phyloP scores from a whole-genome alignment of 2,329 filamentous ascomycete species.

The Xylariales sp. region DNA sequence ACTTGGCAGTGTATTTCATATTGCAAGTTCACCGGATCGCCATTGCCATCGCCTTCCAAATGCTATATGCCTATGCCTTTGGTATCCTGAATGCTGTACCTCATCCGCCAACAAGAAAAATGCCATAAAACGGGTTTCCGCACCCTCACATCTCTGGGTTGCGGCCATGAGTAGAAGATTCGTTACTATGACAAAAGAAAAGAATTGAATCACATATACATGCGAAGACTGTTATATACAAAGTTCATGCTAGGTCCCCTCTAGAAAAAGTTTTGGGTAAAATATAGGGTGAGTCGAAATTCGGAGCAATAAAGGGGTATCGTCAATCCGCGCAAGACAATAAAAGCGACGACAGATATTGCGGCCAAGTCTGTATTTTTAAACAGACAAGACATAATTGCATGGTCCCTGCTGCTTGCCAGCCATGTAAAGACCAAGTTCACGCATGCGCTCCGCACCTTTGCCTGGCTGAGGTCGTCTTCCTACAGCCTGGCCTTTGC shows the following conservation, averaged over 20 bases:
- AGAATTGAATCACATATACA: slow-evolving; percentile 4
- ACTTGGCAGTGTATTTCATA: slow-evolving; percentile 5
- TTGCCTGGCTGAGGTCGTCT: slow-evolving; percentile 74
- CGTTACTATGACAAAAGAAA: slow-evolving; percentile 2
- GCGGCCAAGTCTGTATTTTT: no score
- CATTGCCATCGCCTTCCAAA: no score
- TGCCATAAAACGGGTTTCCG: slow-evolving; percentile 3
- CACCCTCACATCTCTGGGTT: background rate
- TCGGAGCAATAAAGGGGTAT: background rate
- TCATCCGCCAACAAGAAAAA: slow-evolving; percentile 5
- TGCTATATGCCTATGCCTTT: slow-evolving; percentile 7
- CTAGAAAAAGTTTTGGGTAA: background rate
- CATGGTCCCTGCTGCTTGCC: slow-evolving; percentile 68
- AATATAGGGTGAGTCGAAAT: slow-evolving; percentile 5
- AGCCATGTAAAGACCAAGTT: slow-evolving; percentile 84
- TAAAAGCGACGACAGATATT: no score
- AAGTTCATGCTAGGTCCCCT: background rate
- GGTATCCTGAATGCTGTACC: slow-evolving; percentile 10
- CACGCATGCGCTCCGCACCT: slow-evolving; percentile 89
- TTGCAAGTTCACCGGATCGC: slow-evolving; percentile 10
- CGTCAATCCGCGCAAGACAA: background rate
- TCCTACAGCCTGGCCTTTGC: slow-evolving; percentile 59
- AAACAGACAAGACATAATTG: slow-evolving; percentile 75
- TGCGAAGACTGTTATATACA: background rate
- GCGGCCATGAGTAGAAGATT: slow-evolving; percentile 7